Evolutionary conservation across 257 asterid species (phyloP).

Genomic region (Anisodus tanguticus): DNA sequence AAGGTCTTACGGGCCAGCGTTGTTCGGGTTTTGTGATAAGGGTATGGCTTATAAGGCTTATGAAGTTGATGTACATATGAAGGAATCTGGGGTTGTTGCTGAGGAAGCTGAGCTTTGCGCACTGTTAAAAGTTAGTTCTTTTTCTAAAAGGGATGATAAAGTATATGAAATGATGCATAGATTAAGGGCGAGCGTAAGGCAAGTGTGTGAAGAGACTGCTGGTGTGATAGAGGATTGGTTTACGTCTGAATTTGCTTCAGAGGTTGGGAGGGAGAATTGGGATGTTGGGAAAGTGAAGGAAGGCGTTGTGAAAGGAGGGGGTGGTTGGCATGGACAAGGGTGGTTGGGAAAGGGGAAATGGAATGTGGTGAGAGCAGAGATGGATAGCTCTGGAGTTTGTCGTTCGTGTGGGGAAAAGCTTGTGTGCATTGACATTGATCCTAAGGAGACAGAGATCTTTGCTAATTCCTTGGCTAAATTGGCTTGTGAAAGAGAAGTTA

Average conservation of each 20-base stretch:
- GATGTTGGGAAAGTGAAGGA: constrained; percentile 63
- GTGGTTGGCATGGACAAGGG: constrained; percentile 99
- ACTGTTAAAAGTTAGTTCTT: constrained; percentile 68
- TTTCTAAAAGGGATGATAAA: constrained; percentile 58
- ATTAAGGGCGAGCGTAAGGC: constrained; percentile 81
- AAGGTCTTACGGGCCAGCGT: constrained; percentile 93
- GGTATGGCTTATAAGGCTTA: constrained; percentile 77
- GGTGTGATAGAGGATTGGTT: constrained; percentile 72
- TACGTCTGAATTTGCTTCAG: constrained; percentile 60
- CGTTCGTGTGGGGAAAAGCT: constrained; percentile 79
- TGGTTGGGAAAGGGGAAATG: constrained; percentile 92
- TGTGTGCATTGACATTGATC: constrained; percentile 91
- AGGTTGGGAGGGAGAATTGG: constrained; percentile 75
- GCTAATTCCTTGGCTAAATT: constrained; percentile 67
- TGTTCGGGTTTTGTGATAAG: constrained; percentile 74
- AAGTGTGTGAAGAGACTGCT: constrained; percentile 85
- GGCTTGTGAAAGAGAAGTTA: constrained; percentile 70
- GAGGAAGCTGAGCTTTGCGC: constrained; percentile 92
- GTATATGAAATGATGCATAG: constrained; percentile 91
- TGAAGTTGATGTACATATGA: constrained; percentile 86
- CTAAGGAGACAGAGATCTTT: constrained; percentile 79
- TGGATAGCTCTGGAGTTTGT: constrained; percentile 70
- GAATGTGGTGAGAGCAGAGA: constrained; percentile 71
- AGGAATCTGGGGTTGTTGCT: constrained; percentile 60
- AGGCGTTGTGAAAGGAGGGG: constrained; percentile 87